These are phyloP conservation scores for Clitoria ternatea DNA, from an alignment of 306 rosid species.

Conservation along the genomic window DNA sequence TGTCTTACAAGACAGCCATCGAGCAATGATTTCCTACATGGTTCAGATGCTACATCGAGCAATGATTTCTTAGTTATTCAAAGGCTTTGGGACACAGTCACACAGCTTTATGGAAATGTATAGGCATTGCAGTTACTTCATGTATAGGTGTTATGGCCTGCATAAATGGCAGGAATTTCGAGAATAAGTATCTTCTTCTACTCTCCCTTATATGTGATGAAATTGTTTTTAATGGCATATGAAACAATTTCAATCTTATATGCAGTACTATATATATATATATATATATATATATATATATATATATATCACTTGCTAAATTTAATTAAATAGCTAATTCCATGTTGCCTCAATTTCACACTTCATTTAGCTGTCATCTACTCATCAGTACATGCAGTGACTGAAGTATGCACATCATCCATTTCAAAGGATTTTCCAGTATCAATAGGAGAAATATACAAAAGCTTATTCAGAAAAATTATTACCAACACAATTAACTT, in stretches of 20 bases:
- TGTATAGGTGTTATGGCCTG: not conserved
- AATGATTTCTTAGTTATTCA: not conserved
- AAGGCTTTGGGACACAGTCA: not conserved
- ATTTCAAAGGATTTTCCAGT: not conserved
- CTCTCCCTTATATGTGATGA: not conserved
- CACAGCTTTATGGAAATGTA: not conserved
- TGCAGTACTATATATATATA: not conserved
- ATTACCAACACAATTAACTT: slow-evolving; percentile 98
- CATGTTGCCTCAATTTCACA: not conserved
- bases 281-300: too few relatives aligned
- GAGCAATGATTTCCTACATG: not conserved
- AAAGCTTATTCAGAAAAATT: slow-evolving; percentile 15
- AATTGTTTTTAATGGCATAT: not conserved
- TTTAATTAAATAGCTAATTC: not conserved
- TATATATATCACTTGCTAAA: too few relatives aligned
- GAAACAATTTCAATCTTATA: not conserved
- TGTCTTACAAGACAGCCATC: not conserved
- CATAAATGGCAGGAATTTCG: not conserved
- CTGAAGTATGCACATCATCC: not conserved
- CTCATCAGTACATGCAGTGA: not conserved
- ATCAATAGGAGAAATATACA: slow-evolving; percentile 16
- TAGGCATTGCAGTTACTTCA: not conserved
- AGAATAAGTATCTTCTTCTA: not conserved
- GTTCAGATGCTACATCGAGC: not conserved
- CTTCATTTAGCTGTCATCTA: not conserved